A percentile compares a stretch with the other conserved stretches of the same genome.
phyloP scores from a whole-genome alignment of 2,329 filamentous ascomycete genomes.

The Cladophialophora carrionii region DNA sequence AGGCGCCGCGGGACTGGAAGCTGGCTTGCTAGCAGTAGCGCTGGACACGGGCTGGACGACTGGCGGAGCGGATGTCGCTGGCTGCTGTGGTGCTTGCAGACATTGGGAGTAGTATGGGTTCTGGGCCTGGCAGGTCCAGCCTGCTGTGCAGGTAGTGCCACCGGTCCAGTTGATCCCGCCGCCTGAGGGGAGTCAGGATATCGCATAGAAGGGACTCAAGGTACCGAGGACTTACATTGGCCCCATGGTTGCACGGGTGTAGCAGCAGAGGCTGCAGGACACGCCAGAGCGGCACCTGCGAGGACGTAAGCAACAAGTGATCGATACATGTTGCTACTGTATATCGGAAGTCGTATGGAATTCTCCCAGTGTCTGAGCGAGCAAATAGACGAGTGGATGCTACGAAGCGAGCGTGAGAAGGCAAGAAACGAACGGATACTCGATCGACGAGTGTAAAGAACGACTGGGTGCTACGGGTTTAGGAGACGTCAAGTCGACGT shows the following conservation, averaged over 20 bases:
- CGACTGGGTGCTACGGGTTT: constrained; percentile 20
- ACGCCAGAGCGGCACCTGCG: constrained; percentile 22
- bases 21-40: background rate
- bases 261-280: constrained; percentile 11
- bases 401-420: constrained; percentile 8
- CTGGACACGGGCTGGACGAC: constrained; percentile 10
- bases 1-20: constrained; percentile 9
- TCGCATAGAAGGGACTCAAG: background rate
- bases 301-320: constrained; percentile 20
- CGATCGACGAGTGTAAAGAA: constrained; percentile 33
- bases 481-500: background rate
- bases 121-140: constrained; percentile 42
- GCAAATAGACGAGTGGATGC: constrained; percentile 9
- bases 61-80: constrained; percentile 11
- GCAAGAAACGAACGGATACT: constrained; percentile 28
- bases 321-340: constrained; percentile 28
- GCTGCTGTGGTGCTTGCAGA: constrained; percentile 29
- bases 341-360: background rate
- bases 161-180: constrained; percentile 45
- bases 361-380: background rate
- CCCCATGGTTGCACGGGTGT: constrained; percentile 25
- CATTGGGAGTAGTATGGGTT: constrained; percentile 49
- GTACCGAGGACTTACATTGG: constrained; percentile 26
- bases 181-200: constrained; percentile 28
- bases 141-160: constrained; percentile 42